A percentile compares a stretch with the other conserved stretches of the same genome.
phyloP scores from a whole-genome alignment of 176 grass and related monocot genomes.

The Oryza longistaminata region DNA sequence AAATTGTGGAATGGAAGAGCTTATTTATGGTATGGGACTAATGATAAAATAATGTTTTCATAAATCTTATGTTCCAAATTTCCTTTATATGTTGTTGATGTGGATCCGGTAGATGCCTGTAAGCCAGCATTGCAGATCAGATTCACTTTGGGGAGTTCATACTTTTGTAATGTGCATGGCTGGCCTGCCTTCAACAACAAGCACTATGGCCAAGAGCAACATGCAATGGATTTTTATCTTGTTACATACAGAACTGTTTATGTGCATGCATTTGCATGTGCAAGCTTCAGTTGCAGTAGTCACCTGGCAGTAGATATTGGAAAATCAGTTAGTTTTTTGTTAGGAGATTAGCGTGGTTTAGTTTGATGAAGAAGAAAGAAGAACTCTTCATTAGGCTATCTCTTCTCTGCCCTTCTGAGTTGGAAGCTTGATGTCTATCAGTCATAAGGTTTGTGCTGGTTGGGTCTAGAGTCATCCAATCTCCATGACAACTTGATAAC shows the following conservation, averaged over 20 bases:
- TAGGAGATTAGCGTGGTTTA: neutral
- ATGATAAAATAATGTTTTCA: constrained; percentile 20
- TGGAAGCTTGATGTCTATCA: neutral
- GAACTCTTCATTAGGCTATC: neutral
- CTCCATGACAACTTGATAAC: neutral
- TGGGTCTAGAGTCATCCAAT: neutral
- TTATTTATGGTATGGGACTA: constrained; percentile 53
- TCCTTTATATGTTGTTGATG: neutral
- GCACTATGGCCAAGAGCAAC: neutral
- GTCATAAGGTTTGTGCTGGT: neutral
- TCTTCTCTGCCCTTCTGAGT: neutral
- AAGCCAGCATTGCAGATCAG: neutral
- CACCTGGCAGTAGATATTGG: neutral
- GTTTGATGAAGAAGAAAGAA: neutral
- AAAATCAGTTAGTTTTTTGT: neutral
- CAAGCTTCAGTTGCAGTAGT: neutral
- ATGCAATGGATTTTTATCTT: neutral
- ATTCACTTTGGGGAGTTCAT: neutral
- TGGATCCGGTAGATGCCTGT: neutral
- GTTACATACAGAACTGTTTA: neutral
- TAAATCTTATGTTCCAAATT: constrained; percentile 4
- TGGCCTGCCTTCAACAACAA: neutral
- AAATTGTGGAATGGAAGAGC: constrained; percentile 49
- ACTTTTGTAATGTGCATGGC: neutral
- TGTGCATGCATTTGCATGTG: neutral